Evolutionary conservation across 768 basidiomycete genomes (phyloP), one percentile per base, ranked within the genome.

Genomic region (Pholiota microspora): DNA sequence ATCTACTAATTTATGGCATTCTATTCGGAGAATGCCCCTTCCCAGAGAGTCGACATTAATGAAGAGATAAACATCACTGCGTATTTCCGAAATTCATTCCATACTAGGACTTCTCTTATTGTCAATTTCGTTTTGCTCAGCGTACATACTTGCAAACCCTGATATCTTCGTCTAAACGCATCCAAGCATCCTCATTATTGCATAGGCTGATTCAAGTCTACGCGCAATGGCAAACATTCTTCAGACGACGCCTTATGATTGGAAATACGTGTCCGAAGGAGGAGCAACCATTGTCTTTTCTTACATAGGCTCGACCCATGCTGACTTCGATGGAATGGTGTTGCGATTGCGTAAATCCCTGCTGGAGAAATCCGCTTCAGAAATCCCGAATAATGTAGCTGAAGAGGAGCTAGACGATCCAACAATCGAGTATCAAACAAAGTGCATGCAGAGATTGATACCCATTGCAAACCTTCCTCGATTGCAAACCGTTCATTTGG

Each of bases 191-290:
- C n/a, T n/a, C n/a, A n/a, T n/a, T n/a, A n/a, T n/a, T n/a, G n/a
- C n/a, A n/a, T n/a, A n/a, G n/a, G n/a, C n/a, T n/a, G n/a, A n/a
- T n/a, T n/a, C n/a, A n/a, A n/a, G n/a, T n/a, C n/a, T n/a, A n/a
- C n/a, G n/a, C n/a, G n/a, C n/a, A 48, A 73, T 73, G 67, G 49
- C 61, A 27, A 57, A 59, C 29, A 61, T 75, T 24, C 57, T 63
- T 1, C 67, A 74, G 25, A 79, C 78, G 6, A 58, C 58, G 5
- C 74, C 78, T 6, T 56, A 63, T 23, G 73, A 90, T 67, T 98
- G 95, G 94, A 71, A 66, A 58, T 98, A 98, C 66, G 72, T 93
- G 18, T 86, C 92, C 0, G 96, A 98, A 73, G 96, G 96, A n/a
- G 92, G 90, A 16, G 89, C 92, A 16, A 89, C 92, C 5, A 83